A percentile compares a stretch with the other conserved stretches of the same genome.
phyloP scores from a whole-genome alignment of 306 rosid species.

The Luffa aegyptiaca region DNA sequence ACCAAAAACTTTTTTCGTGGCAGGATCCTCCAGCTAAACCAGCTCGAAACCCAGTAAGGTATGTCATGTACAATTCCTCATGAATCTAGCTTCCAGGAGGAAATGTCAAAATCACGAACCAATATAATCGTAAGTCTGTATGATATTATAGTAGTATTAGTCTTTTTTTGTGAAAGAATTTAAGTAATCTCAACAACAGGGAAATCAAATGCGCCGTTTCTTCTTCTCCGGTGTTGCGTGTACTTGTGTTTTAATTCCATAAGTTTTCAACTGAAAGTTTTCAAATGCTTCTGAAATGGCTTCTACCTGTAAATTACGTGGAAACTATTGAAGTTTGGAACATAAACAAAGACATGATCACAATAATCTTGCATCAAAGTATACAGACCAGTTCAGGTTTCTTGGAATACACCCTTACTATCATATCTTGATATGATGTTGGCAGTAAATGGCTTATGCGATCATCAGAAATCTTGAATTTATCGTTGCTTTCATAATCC shows the following conservation, averaged over 20 bases:
- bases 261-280: conserved; percentile 69
- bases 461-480: conserved; percentile 51
- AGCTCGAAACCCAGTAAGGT: background rate
- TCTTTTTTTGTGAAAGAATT: background rate
- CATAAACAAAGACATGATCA: conserved; percentile 1
- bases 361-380: conserved; percentile 3
- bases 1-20: background rate
- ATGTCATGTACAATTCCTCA: background rate
- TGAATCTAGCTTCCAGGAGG: background rate
- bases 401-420: conserved; percentile 88
- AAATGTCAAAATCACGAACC: background rate
- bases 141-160: background rate
- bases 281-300: conserved; percentile 87
- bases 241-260: conserved; percentile 80
- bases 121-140: background rate
- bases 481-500: conserved; percentile 83
- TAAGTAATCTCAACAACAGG: background rate
- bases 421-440: conserved; percentile 73
- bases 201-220: conserved; percentile 38
- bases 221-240: conserved; percentile 80
- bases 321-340: background rate
- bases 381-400: conserved; percentile 82
- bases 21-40: conserved; percentile 4
- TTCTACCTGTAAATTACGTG: conserved; percentile 47
- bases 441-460: conserved; percentile 92